phyloP scores from a whole-genome alignment of 345 rosid genomes.

The Excoecaria agallocha region DNA sequence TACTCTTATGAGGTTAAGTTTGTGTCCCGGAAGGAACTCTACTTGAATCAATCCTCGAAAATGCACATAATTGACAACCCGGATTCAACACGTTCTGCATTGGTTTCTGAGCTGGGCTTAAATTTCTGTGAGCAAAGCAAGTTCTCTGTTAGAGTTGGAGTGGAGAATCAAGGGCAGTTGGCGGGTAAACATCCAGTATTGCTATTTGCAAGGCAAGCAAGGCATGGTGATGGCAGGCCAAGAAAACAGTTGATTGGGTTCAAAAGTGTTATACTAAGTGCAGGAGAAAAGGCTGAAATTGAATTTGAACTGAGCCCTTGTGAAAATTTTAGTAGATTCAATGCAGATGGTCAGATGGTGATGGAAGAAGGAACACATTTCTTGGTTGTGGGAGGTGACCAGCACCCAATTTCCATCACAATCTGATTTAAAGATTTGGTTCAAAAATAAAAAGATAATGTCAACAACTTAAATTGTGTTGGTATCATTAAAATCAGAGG shows the following conservation, averaged over 20 bases:
- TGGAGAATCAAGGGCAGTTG: constrained; percentile 60
- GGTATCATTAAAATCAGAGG: background rate
- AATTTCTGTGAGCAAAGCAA: constrained; percentile 42
- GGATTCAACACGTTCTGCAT: constrained; percentile 20
- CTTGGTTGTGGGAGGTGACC: constrained; percentile 65
- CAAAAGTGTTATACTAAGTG: constrained; percentile 52
- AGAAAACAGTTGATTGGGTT: constrained; percentile 69
- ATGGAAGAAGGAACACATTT: constrained; percentile 66
- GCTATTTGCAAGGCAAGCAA: constrained; percentile 52
- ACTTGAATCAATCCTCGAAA: constrained; percentile 31
- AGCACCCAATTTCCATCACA: constrained; percentile 44
- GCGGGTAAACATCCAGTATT: constrained; percentile 68
- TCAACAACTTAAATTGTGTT: background rate
- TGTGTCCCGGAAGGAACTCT: constrained; percentile 29
- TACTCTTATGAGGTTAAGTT: constrained; percentile 49
- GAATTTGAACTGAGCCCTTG: constrained; percentile 57
- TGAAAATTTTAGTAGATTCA: constrained; percentile 59
- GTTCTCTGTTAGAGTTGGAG: constrained; percentile 41
- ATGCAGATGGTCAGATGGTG: constrained; percentile 61
- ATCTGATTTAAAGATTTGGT: constrained; percentile 27
- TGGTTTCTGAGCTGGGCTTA: constrained; percentile 50
- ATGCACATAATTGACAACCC: constrained; percentile 7
- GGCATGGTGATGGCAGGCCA: constrained; percentile 52
- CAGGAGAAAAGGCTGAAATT: constrained; percentile 52
- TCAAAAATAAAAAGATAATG: background rate